Conservation (phyloP, 345 rosid genomes). For the Hevea brasiliensis region DNA sequence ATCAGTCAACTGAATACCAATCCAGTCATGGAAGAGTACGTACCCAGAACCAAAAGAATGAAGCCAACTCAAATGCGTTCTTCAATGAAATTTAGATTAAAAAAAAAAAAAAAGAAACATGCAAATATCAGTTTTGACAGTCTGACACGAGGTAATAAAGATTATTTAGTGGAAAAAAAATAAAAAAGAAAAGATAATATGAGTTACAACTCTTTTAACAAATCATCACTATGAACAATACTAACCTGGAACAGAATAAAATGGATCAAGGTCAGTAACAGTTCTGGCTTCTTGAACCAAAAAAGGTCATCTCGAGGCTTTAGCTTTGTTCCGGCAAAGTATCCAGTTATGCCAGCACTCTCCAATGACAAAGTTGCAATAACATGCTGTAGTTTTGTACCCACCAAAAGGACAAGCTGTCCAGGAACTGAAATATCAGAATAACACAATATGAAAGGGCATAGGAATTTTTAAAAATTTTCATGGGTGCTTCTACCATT, state of each 20-base stretch:
- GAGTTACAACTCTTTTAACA: background rate
- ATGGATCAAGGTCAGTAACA: slow-evolving; percentile 73
- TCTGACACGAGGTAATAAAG: background rate
- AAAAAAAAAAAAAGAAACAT: slow-evolving; percentile 4
- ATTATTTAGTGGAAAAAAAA: background rate
- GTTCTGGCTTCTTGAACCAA: slow-evolving; percentile 93
- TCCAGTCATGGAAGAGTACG: slow-evolving; percentile 33
- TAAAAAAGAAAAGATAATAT: slow-evolving; percentile 3
- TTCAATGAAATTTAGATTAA: slow-evolving; percentile 38
- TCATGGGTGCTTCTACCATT: no score
- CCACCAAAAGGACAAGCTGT: slow-evolving; percentile 79
- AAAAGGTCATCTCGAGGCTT: slow-evolving; percentile 91
- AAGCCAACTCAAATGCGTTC: slow-evolving; percentile 94
- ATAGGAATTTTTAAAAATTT: background rate
- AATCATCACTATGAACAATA: slow-evolving; percentile 7
- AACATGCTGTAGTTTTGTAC: slow-evolving; percentile 84
- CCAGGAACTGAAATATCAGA: slow-evolving; percentile 18
- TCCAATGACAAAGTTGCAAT: slow-evolving; percentile 88
- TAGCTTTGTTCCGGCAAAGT: slow-evolving; percentile 46
- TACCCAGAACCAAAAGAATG: slow-evolving; percentile 99
- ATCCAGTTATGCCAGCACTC: slow-evolving; percentile 58
- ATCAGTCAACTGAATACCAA: slow-evolving; percentile 7
- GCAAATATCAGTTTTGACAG: slow-evolving; percentile 22
- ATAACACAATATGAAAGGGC: background rate
- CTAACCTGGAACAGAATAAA: slow-evolving; percentile 86